Evolutionary conservation across 2,329 filamentous ascomycete species (phyloP).

Genomic region (Raffaelea deltoideospora): DNA sequence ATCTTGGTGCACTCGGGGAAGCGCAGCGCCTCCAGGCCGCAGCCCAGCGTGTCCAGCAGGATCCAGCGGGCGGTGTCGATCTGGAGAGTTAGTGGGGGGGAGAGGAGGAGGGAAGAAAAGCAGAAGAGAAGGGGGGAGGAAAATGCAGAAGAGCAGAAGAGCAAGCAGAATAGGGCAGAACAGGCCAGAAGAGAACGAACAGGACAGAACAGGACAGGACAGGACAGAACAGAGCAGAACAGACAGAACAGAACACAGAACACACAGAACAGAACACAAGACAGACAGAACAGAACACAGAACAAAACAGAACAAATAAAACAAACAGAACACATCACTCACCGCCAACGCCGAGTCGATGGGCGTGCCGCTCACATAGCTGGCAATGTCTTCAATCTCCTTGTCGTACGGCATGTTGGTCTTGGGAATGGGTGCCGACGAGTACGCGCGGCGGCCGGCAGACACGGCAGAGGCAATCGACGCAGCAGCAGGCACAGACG

Average conservation of each 20-base stretch:
- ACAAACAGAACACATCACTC: slow-evolving; percentile 22
- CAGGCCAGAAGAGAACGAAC: no score
- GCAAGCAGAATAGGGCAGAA: no score
- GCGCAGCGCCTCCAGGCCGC: slow-evolving; percentile 83
- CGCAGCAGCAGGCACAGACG: slow-evolving; percentile 14
- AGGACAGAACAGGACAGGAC: no score
- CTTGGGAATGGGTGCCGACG: slow-evolving; percentile 34
- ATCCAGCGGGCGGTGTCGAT: slow-evolving; percentile 95
- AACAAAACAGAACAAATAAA: not conserved
- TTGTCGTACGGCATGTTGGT: slow-evolving; percentile 59
- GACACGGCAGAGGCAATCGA: slow-evolving; percentile 23
- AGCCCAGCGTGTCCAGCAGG: slow-evolving; percentile 91
- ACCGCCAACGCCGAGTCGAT: slow-evolving; percentile 88
- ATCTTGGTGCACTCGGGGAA: slow-evolving; percentile 96
- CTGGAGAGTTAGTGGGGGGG: slow-evolving; percentile 3
- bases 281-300: not conserved
- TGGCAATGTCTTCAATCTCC: slow-evolving; percentile 89
- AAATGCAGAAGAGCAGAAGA: no score
- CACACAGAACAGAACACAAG: no score
- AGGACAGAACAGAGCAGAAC: no score
- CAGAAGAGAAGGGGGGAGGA: not conserved
- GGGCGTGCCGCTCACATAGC: slow-evolving; percentile 83
- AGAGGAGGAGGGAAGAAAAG: not conserved
- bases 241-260: no score
- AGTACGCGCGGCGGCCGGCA: slow-evolving; percentile 31